Percentiles rank a stretch among this genome's conserved stretches.
phyloP scores from a whole-genome alignment of 306 rosid species.

The Lablab purpureus region DNA sequence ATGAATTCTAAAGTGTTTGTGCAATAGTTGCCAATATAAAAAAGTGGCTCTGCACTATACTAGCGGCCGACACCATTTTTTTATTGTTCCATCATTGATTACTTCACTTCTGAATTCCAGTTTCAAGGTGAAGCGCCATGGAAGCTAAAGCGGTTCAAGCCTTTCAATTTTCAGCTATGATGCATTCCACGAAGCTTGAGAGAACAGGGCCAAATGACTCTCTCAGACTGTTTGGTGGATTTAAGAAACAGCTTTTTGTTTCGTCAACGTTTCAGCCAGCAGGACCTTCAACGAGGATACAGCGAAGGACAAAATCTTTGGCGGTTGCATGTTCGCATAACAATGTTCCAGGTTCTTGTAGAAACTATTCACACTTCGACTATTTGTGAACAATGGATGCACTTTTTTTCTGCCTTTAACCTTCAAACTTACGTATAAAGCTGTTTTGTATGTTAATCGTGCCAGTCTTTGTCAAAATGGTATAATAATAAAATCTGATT shows the following conservation, averaged over 20 bases:
- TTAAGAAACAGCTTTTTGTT: slow-evolving; percentile 50
- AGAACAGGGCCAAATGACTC: slow-evolving; percentile 47
- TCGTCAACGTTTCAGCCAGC: slow-evolving; percentile 45
- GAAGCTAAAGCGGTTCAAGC: slow-evolving; percentile 55
- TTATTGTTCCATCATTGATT: not conserved
- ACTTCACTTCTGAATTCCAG: not conserved
- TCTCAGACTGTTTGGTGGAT: slow-evolving; percentile 47
- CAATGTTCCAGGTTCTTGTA: slow-evolving; percentile 62
- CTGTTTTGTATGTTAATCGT: not conserved
- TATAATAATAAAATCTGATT: not conserved
- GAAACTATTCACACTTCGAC: not conserved
- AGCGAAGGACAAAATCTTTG: slow-evolving; percentile 42
- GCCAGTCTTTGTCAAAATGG: not conserved
- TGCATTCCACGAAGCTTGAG: slow-evolving; percentile 46
- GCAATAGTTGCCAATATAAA: not conserved
- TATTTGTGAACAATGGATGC: not conserved
- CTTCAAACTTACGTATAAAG: not conserved
- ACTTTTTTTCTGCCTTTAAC: not conserved
- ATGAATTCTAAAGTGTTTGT: not conserved
- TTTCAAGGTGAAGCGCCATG: slow-evolving; percentile 50
- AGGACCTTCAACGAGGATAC: slow-evolving; percentile 37
- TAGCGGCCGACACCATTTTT: slow-evolving; percentile 4
- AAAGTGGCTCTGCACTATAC: not conserved
- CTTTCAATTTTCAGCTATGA: slow-evolving; percentile 53
- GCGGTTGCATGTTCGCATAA: slow-evolving; percentile 56